Evolutionary conservation across 2,329 filamentous ascomycete genomes (phyloP).

Genomic region (Penicillium occitanis): DNA sequence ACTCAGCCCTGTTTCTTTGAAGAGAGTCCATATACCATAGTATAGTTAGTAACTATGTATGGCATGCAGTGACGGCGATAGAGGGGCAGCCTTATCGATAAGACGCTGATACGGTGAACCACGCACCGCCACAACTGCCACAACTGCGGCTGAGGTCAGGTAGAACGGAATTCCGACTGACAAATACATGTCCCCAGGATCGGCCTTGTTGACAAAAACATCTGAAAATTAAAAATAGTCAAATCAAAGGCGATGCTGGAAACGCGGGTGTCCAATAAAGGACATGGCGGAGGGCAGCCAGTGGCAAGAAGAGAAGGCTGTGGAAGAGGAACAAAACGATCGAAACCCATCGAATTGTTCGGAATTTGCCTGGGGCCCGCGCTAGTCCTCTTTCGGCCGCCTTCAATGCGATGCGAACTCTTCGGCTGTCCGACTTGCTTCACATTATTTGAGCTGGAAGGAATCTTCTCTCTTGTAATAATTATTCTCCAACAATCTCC

Average conservation of each 20-base stretch:
- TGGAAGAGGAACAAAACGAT: constrained; percentile 13
- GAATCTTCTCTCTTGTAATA: not conserved
- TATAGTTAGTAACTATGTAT: not conserved
- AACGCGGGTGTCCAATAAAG: constrained; percentile 1
- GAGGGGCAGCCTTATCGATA: constrained; percentile 9
- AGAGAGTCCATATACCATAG: not conserved
- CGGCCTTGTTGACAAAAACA: not conserved
- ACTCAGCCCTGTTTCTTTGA: not conserved
- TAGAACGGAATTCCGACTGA: not conserved
- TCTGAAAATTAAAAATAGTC: not conserved
- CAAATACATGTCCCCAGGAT: constrained; percentile 1
- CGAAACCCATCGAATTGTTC: constrained; percentile 20
- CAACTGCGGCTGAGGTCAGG: not conserved
- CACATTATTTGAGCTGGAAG: not conserved
- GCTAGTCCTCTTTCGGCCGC: constrained; percentile 15
- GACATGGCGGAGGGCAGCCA: not conserved
- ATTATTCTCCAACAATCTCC: not conserved
- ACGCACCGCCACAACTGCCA: constrained; percentile 5
- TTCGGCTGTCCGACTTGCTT: constrained; percentile 14
- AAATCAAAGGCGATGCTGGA: not conserved
- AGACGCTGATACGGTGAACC: not conserved
- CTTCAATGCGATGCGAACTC: not conserved
- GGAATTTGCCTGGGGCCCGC: constrained; percentile 15
- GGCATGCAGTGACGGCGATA: not conserved
- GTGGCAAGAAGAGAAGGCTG: constrained; percentile 11